Conservation (phyloP, 2,329 filamentous ascomycete genomes). For the Stemphylium lycopersici region DNA sequence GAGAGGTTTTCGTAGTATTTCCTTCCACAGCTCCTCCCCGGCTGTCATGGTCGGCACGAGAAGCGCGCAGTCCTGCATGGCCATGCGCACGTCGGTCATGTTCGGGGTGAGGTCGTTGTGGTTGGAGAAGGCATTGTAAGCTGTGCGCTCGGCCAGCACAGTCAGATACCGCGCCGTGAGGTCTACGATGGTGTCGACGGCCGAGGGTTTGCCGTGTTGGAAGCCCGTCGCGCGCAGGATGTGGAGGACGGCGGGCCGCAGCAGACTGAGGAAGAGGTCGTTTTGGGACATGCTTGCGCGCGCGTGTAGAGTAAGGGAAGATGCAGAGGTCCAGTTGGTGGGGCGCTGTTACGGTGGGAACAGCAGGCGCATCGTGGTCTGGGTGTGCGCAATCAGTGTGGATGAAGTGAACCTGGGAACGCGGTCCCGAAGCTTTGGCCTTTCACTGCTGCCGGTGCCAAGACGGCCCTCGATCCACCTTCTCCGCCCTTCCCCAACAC, state of each 20-base stretch:
- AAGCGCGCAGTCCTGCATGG: constrained; percentile 79
- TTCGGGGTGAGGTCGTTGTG: constrained; percentile 68
- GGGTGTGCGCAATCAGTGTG: constrained; percentile 6
- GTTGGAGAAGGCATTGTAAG: constrained; percentile 72
- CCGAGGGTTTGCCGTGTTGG: constrained; percentile 78
- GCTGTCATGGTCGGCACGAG: constrained; percentile 71
- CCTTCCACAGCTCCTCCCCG: constrained; percentile 71
- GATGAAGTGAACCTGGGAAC: constrained; percentile 15
- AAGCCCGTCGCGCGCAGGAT: constrained; percentile 92
- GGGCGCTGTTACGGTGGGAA: constrained; percentile 22
- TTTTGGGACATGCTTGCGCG: constrained; percentile 44
- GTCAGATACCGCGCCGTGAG: constrained; percentile 81
- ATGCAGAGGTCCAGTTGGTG: constrained; percentile 26
- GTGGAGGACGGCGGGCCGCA: constrained; percentile 86
- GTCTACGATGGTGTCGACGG: constrained; percentile 87
- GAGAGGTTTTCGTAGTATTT: constrained; percentile 54
- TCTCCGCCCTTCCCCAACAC: constrained; percentile 1
- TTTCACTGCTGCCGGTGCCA: constrained; percentile 25
- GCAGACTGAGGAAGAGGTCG: constrained; percentile 72
- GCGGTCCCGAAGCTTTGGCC: constrained; percentile 26
- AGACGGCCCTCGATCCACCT: constrained; percentile 14
- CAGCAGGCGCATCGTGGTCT: constrained; percentile 31
- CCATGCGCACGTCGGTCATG: constrained; percentile 82
- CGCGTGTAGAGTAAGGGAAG: not conserved
- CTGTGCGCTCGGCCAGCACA: constrained; percentile 74